Evolutionary conservation across 176 grass and related monocot genomes (phyloP).

Genomic region (Lolium rigidum): DNA sequence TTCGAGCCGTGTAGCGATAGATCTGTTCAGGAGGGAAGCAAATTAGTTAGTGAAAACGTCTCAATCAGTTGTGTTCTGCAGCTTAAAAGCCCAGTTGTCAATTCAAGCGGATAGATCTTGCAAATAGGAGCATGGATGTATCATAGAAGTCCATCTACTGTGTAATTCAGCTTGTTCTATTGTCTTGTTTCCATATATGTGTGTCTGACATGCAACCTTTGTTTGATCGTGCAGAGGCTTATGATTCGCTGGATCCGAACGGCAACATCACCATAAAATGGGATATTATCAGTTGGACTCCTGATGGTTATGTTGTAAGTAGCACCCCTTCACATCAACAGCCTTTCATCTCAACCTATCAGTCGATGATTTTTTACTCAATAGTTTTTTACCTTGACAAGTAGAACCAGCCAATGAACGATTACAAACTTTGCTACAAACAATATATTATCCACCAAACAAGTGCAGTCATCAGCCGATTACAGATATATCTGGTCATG

Average conservation of each 20-base stretch:
- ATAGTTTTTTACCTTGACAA: constrained; percentile 24
- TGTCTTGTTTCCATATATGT: constrained; percentile 14
- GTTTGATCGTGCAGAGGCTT: constrained; percentile 65
- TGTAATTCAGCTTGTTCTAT: constrained; percentile 17
- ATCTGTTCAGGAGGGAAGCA: constrained; percentile 22
- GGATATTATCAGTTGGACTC: constrained; percentile 91
- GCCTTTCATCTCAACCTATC: constrained; percentile 23
- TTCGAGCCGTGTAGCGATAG: not conserved
- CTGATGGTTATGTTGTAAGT: constrained; percentile 95
- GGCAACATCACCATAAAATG: constrained; percentile 96
- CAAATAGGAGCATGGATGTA: not conserved
- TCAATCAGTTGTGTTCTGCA: not conserved
- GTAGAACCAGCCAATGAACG: not conserved
- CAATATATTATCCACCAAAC: not conserved
- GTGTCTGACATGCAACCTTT: constrained; percentile 41
- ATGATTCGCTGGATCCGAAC: constrained; percentile 82
- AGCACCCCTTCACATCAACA: constrained; percentile 28
- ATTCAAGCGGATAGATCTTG: constrained; percentile 22
- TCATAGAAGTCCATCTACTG: not conserved
- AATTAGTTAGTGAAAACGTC: constrained; percentile 2
- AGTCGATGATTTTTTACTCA: not conserved
- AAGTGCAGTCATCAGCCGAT: constrained; percentile 4
- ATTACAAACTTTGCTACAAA: constrained; percentile 20
- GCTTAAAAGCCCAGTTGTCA: not conserved
- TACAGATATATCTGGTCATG: not conserved